Conservation (phyloP, 768 basidiomycete genomes). For the Cubamyces sp. region DNA sequence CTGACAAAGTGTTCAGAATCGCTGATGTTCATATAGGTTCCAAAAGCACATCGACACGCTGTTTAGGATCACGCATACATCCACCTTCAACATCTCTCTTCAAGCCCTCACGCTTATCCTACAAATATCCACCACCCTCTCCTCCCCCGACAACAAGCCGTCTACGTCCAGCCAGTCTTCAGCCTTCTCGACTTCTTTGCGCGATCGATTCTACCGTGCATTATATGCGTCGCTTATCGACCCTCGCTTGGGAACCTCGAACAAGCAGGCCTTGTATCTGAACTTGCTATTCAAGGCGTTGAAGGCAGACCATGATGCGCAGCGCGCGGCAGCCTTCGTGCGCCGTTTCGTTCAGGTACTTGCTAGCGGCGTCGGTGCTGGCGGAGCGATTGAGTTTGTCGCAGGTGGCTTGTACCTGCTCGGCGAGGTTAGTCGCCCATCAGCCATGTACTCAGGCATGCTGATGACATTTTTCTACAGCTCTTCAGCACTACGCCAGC, state of each 20-base stretch:
- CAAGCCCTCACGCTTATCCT: constrained; percentile 90
- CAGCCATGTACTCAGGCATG: not conserved
- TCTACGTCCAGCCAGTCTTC: constrained; percentile 40
- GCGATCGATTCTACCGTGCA: constrained; percentile 76
- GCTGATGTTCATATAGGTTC: constrained; percentile 52
- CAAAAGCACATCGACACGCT: constrained; percentile 88
- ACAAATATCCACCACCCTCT: constrained; percentile 69
- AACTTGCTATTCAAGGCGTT: constrained; percentile 91
- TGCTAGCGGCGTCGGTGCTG: constrained; percentile 55
- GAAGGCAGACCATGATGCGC: constrained; percentile 62
- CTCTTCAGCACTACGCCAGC: constrained; percentile 54
- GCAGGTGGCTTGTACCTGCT: constrained; percentile 88
- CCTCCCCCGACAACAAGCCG: constrained; percentile 19
- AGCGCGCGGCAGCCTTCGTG: constrained; percentile 79
- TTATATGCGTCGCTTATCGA: constrained; percentile 92
- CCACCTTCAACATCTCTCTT: constrained; percentile 95
- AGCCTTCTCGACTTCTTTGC: constrained; percentile 52
- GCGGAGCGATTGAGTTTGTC: constrained; percentile 82
- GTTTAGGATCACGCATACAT: constrained; percentile 92
- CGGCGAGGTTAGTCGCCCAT: constrained; percentile 75
- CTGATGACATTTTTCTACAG: constrained; percentile 34
- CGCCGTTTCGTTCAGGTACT: constrained; percentile 84
- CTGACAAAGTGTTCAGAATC: not conserved
- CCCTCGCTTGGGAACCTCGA: constrained; percentile 73
- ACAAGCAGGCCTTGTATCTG: constrained; percentile 96